These are phyloP conservation scores for Botryococcus braunii DNA, from an alignment of 163 green algal genomes.

Conservation along the genomic window DNA sequence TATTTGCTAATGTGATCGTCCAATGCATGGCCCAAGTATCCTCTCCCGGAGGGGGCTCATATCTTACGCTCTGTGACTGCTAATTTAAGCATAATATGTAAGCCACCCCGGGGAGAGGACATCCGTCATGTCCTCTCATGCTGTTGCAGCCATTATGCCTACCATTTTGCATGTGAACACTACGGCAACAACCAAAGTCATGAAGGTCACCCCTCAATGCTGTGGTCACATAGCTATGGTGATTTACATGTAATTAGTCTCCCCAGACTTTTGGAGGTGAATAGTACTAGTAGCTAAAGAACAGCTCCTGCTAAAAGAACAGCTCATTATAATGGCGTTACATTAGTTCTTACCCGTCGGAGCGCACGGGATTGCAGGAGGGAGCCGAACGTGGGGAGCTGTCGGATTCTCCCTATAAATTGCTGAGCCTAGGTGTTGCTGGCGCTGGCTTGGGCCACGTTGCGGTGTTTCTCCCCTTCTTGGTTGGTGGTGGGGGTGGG, in stretches of 20 bases:
- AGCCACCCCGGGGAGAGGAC: no score
- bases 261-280: neutral
- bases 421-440: constrained; percentile 12
- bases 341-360: no score
- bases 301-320: neutral
- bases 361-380: constrained; percentile 17
- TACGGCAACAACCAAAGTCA: no score
- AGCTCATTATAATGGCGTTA: neutral
- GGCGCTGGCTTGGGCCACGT: constrained; percentile 11
- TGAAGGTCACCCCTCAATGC: neutral
- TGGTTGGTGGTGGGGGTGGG: no score
- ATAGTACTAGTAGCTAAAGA: neutral
- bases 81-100: no score
- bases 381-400: constrained; percentile 8
- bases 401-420: constrained; percentile 9
- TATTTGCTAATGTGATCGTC: no score
- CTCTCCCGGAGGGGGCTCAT: no score
- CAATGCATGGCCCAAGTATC: no score
- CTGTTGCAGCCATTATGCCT: no score
- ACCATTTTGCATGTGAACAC: no score
- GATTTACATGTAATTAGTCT: neutral
- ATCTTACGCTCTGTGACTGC: no score
- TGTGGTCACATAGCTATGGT: neutral
- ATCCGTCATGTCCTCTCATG: no score
- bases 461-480: constrained; percentile 9